Evolutionary conservation across 495 filamentous ascomycete species (phyloP), one percentile per base, ranked within the genome.

Genomic region (Podospora australis): DNA sequence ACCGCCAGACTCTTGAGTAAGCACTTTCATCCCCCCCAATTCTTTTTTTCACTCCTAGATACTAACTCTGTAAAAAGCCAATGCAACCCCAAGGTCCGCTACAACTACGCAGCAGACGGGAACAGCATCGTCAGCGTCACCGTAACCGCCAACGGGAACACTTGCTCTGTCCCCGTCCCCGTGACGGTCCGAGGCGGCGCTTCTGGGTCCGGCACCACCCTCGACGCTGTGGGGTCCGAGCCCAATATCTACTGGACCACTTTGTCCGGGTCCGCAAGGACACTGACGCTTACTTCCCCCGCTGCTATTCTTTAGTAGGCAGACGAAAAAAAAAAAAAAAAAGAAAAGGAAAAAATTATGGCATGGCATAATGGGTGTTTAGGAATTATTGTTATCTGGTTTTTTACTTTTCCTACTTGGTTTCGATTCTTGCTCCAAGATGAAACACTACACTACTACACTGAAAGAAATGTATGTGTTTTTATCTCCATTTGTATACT

Each of bases 221-320:
- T 69, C 20, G 80, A 84, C 58, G 64, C 81, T 63, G 43, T 81
- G 4, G 80, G 80, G 4, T 69, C 46, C 26, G 80, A 84, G 55
- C 79, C 80, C 11, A 56, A 75, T 30, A 83, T 80, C 4, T 71
- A 81, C 26, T 84, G 77, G 80, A 74, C 73, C 11, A 60, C 66
- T 29, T 62, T 83, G 41, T 63, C 70, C 21, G 80, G 79, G 24
- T 68, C 71, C 0, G 65, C 78, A 0, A 70, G 76, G 2, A 73
- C 69, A 1, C 75, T 80, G 53, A 72, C 63, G 26, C 67, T 83
- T 2, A 26, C 11, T 13, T 13, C 40, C 14, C 40, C 40, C 2
- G 25, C 24, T 0, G 1, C 13, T 7, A 49, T 49, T 34, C n/a
- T n/a, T n/a, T n/a, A n/a, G n/a, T n/a, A n/a, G n/a, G n/a, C n/a